Evolutionary conservation across 345 rosid species (phyloP).

Genomic region (Acer yangbiense): DNA sequence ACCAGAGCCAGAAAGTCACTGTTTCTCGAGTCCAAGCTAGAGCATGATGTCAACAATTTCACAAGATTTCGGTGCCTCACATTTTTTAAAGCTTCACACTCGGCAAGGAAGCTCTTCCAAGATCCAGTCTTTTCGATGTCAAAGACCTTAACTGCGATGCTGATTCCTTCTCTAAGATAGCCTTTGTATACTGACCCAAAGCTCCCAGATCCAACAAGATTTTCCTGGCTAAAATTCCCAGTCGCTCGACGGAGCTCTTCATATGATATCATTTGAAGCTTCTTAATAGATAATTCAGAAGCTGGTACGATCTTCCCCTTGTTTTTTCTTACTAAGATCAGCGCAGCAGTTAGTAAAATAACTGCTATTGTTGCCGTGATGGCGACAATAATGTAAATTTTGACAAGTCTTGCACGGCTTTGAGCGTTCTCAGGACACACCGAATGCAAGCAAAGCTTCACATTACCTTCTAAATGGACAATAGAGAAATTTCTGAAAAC

Average conservation of each 20-base stretch:
- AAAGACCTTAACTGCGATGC: constrained; percentile 47
- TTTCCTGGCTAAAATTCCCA: constrained; percentile 31
- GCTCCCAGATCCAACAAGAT: constrained; percentile 52
- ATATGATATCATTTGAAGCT: constrained; percentile 42
- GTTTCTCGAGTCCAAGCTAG: constrained; percentile 43
- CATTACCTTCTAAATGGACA: constrained; percentile 19
- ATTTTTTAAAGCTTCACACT: constrained; percentile 51
- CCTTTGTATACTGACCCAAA: constrained; percentile 39
- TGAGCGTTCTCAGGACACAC: constrained; percentile 2
- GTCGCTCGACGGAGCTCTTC: constrained; percentile 50
- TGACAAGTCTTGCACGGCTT: constrained; percentile 11
- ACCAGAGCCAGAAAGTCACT: constrained; percentile 56
- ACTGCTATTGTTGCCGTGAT: constrained; percentile 5
- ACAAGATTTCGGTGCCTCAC: constrained; percentile 56
- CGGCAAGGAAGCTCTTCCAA: constrained; percentile 46
- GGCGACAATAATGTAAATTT: constrained; percentile 20
- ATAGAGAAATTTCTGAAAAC: constrained; percentile 26
- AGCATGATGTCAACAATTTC: constrained; percentile 55
- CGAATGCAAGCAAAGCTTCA: constrained; percentile 10
- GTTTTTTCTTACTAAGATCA: constrained; percentile 28
- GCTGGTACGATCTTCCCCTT: not conserved
- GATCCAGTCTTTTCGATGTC: constrained; percentile 36
- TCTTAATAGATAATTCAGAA: constrained; percentile 14
- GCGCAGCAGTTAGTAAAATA: constrained; percentile 15
- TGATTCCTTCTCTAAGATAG: constrained; percentile 31